Percentiles rank a stretch among this genome's conserved stretches.
Conservation (phyloP, 768 basidiomycete species). For the Neoboletus subvelutipes region DNA sequence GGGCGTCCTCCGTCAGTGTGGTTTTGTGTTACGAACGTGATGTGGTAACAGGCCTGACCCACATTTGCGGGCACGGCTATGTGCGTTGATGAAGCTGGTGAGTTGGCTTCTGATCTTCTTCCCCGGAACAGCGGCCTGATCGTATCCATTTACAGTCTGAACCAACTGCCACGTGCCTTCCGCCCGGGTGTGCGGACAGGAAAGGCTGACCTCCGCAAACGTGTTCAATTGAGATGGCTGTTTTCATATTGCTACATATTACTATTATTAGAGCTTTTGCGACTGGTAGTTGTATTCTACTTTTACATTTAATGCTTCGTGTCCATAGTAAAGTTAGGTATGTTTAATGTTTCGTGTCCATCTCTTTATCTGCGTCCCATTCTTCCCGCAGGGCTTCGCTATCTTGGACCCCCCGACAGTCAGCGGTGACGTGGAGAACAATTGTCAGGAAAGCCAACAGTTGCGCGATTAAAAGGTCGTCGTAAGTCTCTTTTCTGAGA, state of each 20-base stretch:
- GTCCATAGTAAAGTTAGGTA: neutral
- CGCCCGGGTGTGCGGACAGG: neutral
- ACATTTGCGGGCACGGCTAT: neutral
- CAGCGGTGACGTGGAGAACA: neutral
- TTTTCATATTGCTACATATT: neutral
- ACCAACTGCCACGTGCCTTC: constrained; percentile 10
- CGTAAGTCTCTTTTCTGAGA: neutral
- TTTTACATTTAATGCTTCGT: neutral
- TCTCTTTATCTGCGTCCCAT: constrained; percentile 5
- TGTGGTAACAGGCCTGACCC: neutral
- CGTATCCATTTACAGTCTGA: constrained; percentile 5
- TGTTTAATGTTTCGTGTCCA: neutral
- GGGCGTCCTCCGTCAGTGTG: constrained; percentile 2
- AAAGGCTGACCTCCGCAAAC: constrained; percentile 1
- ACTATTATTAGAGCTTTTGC: neutral
- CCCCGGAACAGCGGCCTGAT: constrained; percentile 1
- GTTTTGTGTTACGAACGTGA: neutral
- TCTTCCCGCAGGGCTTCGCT: neutral
- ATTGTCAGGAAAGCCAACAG: neutral
- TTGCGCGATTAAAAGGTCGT: neutral
- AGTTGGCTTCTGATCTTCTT: neutral
- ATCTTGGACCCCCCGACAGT: neutral
- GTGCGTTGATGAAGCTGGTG: neutral
- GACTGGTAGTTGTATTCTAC: neutral
- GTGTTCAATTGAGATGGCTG: neutral